Evolutionary conservation across 192 early-diverging fungal genomes (phyloP).

Genomic region (Ambispora gerdemannii): DNA sequence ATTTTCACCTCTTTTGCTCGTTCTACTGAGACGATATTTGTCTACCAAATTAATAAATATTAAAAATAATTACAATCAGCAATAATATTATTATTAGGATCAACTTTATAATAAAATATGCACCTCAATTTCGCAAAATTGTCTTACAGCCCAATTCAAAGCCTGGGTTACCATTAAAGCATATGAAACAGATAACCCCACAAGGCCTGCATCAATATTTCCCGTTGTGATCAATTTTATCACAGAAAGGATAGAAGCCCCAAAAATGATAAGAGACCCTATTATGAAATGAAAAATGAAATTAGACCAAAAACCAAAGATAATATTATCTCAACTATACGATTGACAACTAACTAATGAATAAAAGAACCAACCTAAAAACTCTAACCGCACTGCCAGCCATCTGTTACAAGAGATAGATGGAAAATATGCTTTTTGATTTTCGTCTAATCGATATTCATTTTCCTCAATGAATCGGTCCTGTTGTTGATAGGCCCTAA

Average conservation of each 20-base stretch:
- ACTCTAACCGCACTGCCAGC: slow-evolving; percentile 75
- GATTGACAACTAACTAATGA: no score
- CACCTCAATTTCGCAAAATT: slow-evolving; percentile 82
- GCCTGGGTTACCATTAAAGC: slow-evolving; percentile 74
- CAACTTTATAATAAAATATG: slow-evolving; percentile 40
- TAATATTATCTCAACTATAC: neutral
- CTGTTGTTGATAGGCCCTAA: slow-evolving; percentile 76
- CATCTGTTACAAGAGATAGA: slow-evolving; percentile 66
- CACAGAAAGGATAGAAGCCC: slow-evolving; percentile 70
- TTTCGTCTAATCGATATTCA: slow-evolving; percentile 68
- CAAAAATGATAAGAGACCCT: slow-evolving; percentile 69
- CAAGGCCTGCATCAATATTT: slow-evolving; percentile 64
- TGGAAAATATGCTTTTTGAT: slow-evolving; percentile 77
- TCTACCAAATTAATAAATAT: slow-evolving; percentile 26
- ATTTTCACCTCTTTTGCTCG: slow-evolving; percentile 58
- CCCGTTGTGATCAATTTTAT: slow-evolving; percentile 54
- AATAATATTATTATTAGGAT: neutral
- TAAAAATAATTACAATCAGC: slow-evolving; percentile 1
- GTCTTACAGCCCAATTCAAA: slow-evolving; percentile 84
- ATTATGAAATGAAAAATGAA: neutral
- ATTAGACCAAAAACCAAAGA: neutral
- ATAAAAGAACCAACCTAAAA: slow-evolving; percentile 55
- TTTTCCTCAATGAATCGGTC: slow-evolving; percentile 65
- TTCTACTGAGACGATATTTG: slow-evolving; percentile 68
- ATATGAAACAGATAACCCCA: slow-evolving; percentile 66